These are phyloP conservation scores for Linnemannia exigua DNA, from an alignment of 192 early-diverging fungal genomes.

Conservation along the genomic window DNA sequence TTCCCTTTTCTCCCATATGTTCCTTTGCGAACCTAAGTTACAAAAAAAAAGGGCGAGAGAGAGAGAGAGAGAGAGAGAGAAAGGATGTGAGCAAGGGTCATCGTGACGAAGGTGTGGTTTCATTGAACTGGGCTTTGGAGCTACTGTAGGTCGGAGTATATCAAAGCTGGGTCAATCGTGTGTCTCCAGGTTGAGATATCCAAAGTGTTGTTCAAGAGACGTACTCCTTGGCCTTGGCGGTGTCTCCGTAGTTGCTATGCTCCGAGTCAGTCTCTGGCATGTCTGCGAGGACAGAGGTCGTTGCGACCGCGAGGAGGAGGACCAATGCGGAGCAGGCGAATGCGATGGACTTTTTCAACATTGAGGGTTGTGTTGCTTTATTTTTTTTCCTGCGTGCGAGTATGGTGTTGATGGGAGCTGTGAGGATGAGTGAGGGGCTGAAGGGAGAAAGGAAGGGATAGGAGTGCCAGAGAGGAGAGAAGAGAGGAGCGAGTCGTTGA, in stretches of 20 bases:
- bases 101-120: too few relatives aligned
- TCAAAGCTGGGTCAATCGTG: too few relatives aligned
- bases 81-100: neutral
- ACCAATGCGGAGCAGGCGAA: neutral
- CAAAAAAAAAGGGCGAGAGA: conserved; percentile 2
- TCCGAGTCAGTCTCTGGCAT: conserved; percentile 55
- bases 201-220: neutral
- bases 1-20: conserved; percentile 65
- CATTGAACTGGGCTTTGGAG: too few relatives aligned
- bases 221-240: conserved; percentile 61
- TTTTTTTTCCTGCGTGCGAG: neutral
- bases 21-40: conserved; percentile 70
- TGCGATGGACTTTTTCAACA: neutral
- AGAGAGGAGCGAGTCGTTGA: neutral
- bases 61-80: neutral
- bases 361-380: neutral
- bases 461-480: neutral
- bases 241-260: conserved; percentile 70
- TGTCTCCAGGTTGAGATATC: too few relatives aligned
- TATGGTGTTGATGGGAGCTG: neutral
- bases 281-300: neutral
- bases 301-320: conserved; percentile 6
- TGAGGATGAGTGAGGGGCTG: neutral
- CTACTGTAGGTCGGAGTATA: too few relatives aligned
- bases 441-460: neutral